Conservation (phyloP, 2,329 filamentous ascomycete genomes). For the Cucurbitaria berberidis region DNA sequence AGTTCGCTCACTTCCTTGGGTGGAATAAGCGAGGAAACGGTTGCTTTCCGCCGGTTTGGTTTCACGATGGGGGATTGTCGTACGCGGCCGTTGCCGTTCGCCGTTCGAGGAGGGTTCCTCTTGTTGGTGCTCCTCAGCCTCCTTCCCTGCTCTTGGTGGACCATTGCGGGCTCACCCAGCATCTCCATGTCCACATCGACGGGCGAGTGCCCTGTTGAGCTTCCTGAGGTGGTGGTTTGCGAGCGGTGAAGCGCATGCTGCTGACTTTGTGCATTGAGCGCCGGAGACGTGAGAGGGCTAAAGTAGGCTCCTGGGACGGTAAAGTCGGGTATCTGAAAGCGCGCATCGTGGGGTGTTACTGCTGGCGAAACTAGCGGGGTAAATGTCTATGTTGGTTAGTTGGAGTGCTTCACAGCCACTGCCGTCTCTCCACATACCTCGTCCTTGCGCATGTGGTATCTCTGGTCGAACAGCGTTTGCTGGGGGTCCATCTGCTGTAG, state of each 20-base stretch:
- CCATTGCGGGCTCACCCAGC: slow-evolving; percentile 44
- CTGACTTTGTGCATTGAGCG: slow-evolving; percentile 72
- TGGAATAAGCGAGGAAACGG: slow-evolving; percentile 52
- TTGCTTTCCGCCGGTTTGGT: slow-evolving; percentile 59
- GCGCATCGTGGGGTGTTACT: slow-evolving; percentile 77
- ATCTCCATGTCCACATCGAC: slow-evolving; percentile 56
- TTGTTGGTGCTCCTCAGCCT: slow-evolving; percentile 50
- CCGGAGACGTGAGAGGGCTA: slow-evolving; percentile 81
- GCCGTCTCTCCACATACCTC: slow-evolving; percentile 58
- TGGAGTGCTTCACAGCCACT: slow-evolving; percentile 2
- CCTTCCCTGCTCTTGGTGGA: slow-evolving; percentile 53
- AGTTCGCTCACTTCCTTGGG: slow-evolving; percentile 54
- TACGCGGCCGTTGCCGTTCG: slow-evolving; percentile 56
- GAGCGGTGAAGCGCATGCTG: slow-evolving; percentile 38
- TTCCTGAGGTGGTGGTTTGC: slow-evolving; percentile 56
- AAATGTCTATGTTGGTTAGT: slow-evolving; percentile 68
- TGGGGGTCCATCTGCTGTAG: slow-evolving; percentile 61
- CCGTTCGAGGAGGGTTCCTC: slow-evolving; percentile 57
- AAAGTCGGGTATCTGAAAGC: slow-evolving; percentile 65
- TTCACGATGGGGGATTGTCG: slow-evolving; percentile 77
- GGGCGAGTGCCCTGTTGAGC: slow-evolving; percentile 57
- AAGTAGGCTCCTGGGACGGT: slow-evolving; percentile 76
- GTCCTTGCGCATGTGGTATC: slow-evolving; percentile 70
- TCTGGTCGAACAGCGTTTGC: slow-evolving; percentile 68
- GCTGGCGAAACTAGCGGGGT: slow-evolving; percentile 85